phyloP scores from a whole-genome alignment of 192 early-diverging fungal genomes.

The Helicostylum pulchrum region DNA sequence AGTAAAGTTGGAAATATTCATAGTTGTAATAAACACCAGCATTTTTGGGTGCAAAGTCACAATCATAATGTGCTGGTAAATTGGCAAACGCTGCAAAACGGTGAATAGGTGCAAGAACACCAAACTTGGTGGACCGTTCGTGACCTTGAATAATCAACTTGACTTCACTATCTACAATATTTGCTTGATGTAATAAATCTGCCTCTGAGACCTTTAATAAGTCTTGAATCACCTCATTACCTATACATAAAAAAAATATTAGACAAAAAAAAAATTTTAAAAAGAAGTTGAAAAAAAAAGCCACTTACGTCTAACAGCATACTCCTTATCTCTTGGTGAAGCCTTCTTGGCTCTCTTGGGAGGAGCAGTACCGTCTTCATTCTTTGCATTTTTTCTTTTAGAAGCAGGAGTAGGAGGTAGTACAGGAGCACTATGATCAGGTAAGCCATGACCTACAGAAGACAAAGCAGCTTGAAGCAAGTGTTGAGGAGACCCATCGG shows the following conservation, averaged over 20 bases:
- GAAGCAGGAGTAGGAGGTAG: not conserved
- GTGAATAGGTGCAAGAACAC: constrained; percentile 19
- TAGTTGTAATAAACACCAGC: constrained; percentile 38
- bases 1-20: constrained; percentile 37
- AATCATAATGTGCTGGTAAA: constrained; percentile 29
- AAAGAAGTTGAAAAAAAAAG: too few relatives aligned
- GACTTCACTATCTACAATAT: constrained; percentile 19
- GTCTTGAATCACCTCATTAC: constrained; percentile 29
- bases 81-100: constrained; percentile 35
- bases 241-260: constrained; percentile 6
- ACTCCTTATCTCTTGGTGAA: constrained; percentile 27
- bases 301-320: constrained; percentile 29
- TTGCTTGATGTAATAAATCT: constrained; percentile 28
- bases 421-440: constrained; percentile 3
- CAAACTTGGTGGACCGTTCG: constrained; percentile 17
- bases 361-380: not conserved
- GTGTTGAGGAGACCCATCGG: constrained; percentile 14
- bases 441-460: constrained; percentile 3
- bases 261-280: too few relatives aligned
- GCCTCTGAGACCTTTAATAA: constrained; percentile 23
- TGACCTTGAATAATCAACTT: constrained; percentile 30
- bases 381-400: constrained; percentile 3
- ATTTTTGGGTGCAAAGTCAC: constrained; percentile 39
- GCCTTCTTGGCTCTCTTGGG: constrained; percentile 25
- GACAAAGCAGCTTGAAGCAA: constrained; percentile 18